Evolutionary conservation across 2,329 filamentous ascomycete species (phyloP), one percentile per base, ranked within the genome.

Genomic region (Calonectria multiphialidica): DNA sequence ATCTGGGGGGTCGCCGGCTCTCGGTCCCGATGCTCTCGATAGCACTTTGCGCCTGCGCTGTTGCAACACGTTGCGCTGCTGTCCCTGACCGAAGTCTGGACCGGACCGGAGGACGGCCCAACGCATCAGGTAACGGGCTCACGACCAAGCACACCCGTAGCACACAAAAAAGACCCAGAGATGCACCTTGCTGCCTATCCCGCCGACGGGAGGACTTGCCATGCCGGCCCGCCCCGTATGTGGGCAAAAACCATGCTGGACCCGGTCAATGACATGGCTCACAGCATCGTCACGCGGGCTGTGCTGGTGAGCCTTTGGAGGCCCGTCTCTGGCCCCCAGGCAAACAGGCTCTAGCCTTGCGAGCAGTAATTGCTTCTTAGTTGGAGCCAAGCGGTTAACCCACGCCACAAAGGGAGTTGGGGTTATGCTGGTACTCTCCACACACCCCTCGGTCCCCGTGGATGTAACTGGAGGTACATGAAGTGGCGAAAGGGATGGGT

Each of bases 261-360:
- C 53, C 53, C 35, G 53, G 53, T 59, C 53, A 40, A 59, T 59
- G 53, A 59, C 53, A 59, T 59, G 53, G 53, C 53, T 23, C 8
- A 16, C 28, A 25, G 21, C 35, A 59, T 59, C 23, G 37, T 35
- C 53, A 59, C 53, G 30, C 35, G 35, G 21, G 53, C 53, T 23
- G 53, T 12, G 35, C 18, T 53, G 25, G 30, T 40, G 23, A 25
- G 21, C 13, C 10, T 59, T 16, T 25, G 21, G 35, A 59, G 13
- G 53, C 53, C 53, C 35, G 21, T 23, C 33, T 59, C 33, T 21
- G 33, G 53, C 18, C 33, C 18, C 33, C 37, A 40, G 53, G 53
- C 35, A 40, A 59, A 21, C 35, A 40, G 13, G 53, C 53, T 59
- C 13, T 40, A 25, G 53, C 35, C 33, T 59, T 40, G 35, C 53